phyloP scores from a whole-genome alignment of 148 eudicot genomes.

The Heliamphora exappendiculata region DNA sequence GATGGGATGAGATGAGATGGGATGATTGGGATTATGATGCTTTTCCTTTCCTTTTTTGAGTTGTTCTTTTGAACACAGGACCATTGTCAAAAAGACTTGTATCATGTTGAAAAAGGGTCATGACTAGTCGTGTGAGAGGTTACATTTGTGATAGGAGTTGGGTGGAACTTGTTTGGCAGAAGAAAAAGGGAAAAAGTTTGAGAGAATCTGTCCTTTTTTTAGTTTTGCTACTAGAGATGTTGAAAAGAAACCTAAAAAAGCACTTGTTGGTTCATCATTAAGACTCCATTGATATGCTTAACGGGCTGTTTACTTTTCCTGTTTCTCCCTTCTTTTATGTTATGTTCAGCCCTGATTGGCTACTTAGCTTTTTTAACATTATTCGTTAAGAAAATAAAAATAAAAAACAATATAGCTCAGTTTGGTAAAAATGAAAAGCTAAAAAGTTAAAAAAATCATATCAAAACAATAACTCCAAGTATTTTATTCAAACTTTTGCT shows the following conservation, averaged over 20 bases:
- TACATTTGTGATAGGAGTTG: neutral
- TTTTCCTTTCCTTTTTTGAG: neutral
- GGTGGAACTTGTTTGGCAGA: conserved; percentile 6
- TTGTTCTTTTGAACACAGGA: neutral
- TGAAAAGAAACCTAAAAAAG: neutral
- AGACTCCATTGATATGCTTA: neutral
- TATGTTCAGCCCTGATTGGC: neutral
- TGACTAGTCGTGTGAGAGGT: neutral
- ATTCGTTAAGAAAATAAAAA: no score
- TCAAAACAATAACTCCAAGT: no score
- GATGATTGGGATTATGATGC: neutral
- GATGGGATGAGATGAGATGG: no score
- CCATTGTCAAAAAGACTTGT: neutral
- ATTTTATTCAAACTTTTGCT: no score
- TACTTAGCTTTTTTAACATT: neutral
- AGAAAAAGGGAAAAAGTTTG: conserved; percentile 1
- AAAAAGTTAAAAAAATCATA: no score
- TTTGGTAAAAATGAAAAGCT: no score
- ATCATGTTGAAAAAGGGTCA: neutral
- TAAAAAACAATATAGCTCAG: no score
- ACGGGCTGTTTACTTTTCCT: neutral
- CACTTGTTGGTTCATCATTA: conserved; percentile 8
- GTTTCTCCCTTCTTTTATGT: no score
- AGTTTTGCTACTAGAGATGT: neutral
- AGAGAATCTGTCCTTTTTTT: conserved; percentile 9